Conservation (phyloP, 2,329 filamentous ascomycete species). For the Verticillium alfalfae region DNA sequence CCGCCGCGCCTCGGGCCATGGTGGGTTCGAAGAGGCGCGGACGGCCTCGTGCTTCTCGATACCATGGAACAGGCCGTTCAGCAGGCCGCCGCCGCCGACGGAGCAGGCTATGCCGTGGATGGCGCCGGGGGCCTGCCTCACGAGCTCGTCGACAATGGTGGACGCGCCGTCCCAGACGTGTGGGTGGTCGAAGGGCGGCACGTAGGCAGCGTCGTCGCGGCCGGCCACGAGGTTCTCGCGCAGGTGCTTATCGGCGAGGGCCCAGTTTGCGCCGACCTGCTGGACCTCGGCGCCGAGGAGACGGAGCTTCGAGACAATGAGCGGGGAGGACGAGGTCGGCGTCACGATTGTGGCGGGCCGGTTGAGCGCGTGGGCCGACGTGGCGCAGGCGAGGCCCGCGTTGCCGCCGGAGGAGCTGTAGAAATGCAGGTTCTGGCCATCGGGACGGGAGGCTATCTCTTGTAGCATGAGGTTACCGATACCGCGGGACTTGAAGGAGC, state of each 20-base stretch:
- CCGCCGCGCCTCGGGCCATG: slow-evolving; percentile 20
- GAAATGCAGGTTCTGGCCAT: slow-evolving; percentile 53
- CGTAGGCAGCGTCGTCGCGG: slow-evolving; percentile 54
- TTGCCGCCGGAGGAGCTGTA: slow-evolving; percentile 80
- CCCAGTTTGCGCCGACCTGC: slow-evolving; percentile 62
- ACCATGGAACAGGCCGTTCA: slow-evolving; percentile 71
- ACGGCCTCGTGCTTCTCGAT: slow-evolving; percentile 37
- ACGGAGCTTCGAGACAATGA: slow-evolving; percentile 68
- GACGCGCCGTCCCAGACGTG: slow-evolving; percentile 63
- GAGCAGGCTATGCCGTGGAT: slow-evolving; percentile 67
- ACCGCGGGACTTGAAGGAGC: slow-evolving; percentile 80
- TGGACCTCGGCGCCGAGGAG: slow-evolving; percentile 65
- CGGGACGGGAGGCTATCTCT: slow-evolving; percentile 21
- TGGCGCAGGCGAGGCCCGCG: slow-evolving; percentile 76
- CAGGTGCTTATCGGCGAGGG: slow-evolving; percentile 64
- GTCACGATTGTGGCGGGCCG: slow-evolving; percentile 72
- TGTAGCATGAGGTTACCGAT: slow-evolving; percentile 65
- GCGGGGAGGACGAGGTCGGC: slow-evolving; percentile 55
- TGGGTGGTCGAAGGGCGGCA: slow-evolving; percentile 65
- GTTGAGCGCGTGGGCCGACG: slow-evolving; percentile 59
- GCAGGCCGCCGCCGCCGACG: slow-evolving; percentile 77
- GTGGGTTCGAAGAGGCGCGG: slow-evolving; percentile 9
- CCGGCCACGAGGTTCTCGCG: slow-evolving; percentile 48
- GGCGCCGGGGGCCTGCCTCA: slow-evolving; percentile 24
- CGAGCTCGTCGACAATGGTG: slow-evolving; percentile 50